Base-by-base conservation (phyloP, 2,329 filamentous ascomycete genomes). In the Diaporthe sp. region DNA sequence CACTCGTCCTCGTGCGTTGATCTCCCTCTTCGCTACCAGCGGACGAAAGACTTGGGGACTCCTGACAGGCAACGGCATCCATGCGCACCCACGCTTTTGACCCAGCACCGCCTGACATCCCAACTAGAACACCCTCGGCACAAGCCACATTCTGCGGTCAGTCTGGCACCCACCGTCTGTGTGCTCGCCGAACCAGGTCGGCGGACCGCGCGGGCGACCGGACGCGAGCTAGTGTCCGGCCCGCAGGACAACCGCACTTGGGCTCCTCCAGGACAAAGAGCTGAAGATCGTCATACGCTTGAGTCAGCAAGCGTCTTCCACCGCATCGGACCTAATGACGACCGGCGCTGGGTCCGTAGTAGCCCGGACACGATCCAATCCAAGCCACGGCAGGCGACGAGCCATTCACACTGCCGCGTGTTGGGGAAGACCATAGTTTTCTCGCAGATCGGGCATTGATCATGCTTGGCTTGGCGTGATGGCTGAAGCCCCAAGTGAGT, bases 11-110 rank as follows among this genome's bases (percentile, higher is more conserved):
- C 25, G 28, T 4, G 34, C 42, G 49, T 22, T 55, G 65, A 70
- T 55, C 49, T 70, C 34, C 65, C 65, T 17, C 49, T 42, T 55
- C 65, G 49, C 49, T 55, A 70, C 65, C 65, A 42, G 6, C 49
- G 20, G 15, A 25, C n/a, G 17, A 8, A 6, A 55, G n/a, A 70
- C 4, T 55, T 42, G 42, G 65, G 65, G 55, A 42, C 65, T 42
- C 47, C 65, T 70, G 65, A 70, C 65, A 68, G 47, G 34, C 65
- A 37, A n/a, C 65, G 49, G 34, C 34, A 42, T 20, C 65, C 49
- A 55, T 70, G 65, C 17, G 49, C n/a, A 22, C 22, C 65, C 47
- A 68, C 22, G 6, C n/a, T 20, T 39, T 22, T 15, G 13, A 6
- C 39, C 22, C 65, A 10, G 47, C 28, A 34, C 17, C 13, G 17